Evolutionary conservation across 2,329 filamentous ascomycete genomes (phyloP).

Genomic region (Fusarium acutatum): DNA sequence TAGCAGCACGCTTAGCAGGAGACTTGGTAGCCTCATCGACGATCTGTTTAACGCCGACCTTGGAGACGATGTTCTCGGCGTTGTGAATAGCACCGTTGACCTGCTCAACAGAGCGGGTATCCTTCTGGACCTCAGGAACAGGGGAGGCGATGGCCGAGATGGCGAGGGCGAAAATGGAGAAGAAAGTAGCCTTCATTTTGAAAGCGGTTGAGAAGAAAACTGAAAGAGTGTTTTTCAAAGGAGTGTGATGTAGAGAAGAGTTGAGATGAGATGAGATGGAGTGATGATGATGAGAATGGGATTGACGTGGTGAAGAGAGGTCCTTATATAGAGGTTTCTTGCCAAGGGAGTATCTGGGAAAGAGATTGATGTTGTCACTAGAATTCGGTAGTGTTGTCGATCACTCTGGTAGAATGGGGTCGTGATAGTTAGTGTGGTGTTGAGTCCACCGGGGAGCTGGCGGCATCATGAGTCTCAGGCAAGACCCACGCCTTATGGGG

Average conservation of each 20-base stretch:
- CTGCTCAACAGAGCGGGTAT: not conserved
- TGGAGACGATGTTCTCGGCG: not conserved
- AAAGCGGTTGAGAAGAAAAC: not conserved
- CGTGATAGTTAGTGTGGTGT: conserved; percentile 4
- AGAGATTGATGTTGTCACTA: not conserved
- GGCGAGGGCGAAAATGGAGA: conserved; percentile 37
- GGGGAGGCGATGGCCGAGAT: conserved; percentile 35
- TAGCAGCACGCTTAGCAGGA: not conserved
- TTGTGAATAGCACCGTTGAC: not conserved
- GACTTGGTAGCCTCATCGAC: not conserved
- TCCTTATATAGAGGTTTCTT: conserved; percentile 2
- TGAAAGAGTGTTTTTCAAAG: not conserved
- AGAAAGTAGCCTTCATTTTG: conserved; percentile 41
- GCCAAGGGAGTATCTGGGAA: not conserved
- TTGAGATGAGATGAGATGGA: not conserved
- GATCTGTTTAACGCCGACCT: conserved; percentile 1
- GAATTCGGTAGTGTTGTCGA: conserved; percentile 12
- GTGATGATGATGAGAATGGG: not conserved
- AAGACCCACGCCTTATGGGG: not conserved
- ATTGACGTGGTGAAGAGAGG: not conserved
- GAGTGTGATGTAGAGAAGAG: not conserved
- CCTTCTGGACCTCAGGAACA: not conserved
- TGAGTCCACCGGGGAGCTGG: not conserved
- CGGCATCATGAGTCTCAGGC: not conserved
- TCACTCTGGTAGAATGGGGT: conserved; percentile 8